Base-by-base conservation (phyloP, 164 flowering plant genomes). In the Vitis labrusca region DNA sequence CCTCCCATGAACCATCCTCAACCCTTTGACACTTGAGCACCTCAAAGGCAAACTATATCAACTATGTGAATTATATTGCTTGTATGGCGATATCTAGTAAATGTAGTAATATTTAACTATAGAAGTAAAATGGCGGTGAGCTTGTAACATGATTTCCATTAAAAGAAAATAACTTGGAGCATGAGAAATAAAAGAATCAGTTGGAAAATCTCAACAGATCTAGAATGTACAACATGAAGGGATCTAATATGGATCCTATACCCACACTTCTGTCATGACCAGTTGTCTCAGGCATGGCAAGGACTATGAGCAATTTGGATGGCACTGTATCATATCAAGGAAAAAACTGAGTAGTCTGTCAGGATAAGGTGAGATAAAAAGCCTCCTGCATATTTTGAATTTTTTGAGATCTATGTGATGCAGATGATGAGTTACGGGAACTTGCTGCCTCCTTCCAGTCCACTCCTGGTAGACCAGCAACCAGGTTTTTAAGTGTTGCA, bases 361-460 rank as follows among this genome's bases (percentile, higher is more conserved):
- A 53, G 56, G n/a, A 53, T 53, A 53, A 53, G 56, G 7, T 13
- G 17, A 37, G 6, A 37, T 37, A 37, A 2, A 53, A 53, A 15
- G 7, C 15, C n/a, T 13, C 15, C 15, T 55, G 50, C 8, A 10
- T 50, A 8, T 12, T 53, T 70, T 7, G 44, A 37, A 17, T 63
- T n/a, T 53, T 30, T 53, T 66, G 30, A 50, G 47, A 54, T 65
- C 16, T 65, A 29, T 49, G 70, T 70, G 56, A 19, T 80, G 78
- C 89, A 94, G 97, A 85, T 82, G 82, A 85, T 59, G 84, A 89
- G 70, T 81, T 96, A 66, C 79, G 80, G 69, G 93, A 89, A 78
- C 87, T 88, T 74, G 99, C 98, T 65, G 85, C 97, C 66, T 79
- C 91, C 59, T 90, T 93, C 77, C 82, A 82, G 76, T 81, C 96